phyloP scores from a whole-genome alignment of 2,329 filamentous ascomycete species.

The Colletotrichum musicola region DNA sequence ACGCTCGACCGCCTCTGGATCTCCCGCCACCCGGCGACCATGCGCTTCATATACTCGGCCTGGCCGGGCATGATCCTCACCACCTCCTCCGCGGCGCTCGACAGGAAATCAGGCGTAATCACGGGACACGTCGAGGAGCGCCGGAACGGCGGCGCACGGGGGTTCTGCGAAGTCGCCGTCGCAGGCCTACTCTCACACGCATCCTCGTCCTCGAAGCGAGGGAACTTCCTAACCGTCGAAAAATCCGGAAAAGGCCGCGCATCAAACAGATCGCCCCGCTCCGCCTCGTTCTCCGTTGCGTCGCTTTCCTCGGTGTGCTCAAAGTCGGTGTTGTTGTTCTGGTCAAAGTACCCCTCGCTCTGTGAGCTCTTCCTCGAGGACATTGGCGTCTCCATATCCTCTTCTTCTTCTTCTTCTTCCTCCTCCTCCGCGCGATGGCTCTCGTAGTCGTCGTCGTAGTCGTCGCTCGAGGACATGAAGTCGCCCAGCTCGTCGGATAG shows the following conservation, averaged over 20 bases:
- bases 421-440: not conserved
- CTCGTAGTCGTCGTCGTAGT: conserved; percentile 14
- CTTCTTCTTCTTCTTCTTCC: not conserved
- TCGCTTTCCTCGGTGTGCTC: too few relatives aligned
- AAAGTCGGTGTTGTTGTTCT: not conserved
- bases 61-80: conserved; percentile 36
- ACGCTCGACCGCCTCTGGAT: conserved; percentile 28
- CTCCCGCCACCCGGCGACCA: conserved; percentile 35
- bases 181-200: conserved; percentile 8
- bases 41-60: conserved; percentile 35
- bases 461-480: conserved; percentile 31
- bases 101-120: conserved; percentile 21
- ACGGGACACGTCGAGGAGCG: conserved; percentile 32
- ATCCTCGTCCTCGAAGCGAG: not conserved
- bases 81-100: conserved; percentile 34
- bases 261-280: not conserved
- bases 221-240: not conserved
- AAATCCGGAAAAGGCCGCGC: not conserved
- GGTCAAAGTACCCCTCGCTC: conserved; percentile 27
- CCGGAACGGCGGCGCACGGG: conserved; percentile 20
- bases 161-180: conserved; percentile 16
- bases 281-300: not conserved
- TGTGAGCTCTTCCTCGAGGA: conserved; percentile 30
- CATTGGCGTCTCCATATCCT: conserved; percentile 18
- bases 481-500: conserved; percentile 35